Conservation (phyloP, 805 yeast species). For the Candida sphagnicola region DNA sequence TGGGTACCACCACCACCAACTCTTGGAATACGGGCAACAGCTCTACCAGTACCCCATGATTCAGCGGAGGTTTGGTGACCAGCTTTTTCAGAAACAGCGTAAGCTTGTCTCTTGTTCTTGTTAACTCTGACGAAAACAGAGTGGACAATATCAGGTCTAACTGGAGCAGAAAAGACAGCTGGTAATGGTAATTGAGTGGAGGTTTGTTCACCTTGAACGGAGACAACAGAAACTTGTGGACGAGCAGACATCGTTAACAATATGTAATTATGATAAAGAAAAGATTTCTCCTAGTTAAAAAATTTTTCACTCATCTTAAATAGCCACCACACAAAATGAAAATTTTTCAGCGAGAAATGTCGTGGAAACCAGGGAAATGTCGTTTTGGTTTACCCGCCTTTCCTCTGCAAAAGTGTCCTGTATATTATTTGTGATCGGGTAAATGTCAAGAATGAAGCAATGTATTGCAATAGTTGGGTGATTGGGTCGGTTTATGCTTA, state of each 20-base stretch:
- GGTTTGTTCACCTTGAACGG: constrained; percentile 84
- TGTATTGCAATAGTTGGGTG: too few relatives aligned
- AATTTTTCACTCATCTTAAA: constrained; percentile 10
- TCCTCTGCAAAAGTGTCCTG: too few relatives aligned
- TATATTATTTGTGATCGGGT: too few relatives aligned
- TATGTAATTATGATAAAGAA: constrained; percentile 18
- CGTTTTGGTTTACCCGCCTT: too few relatives aligned
- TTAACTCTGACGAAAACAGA: constrained; percentile 96
- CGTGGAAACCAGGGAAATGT: neutral
- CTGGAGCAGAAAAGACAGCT: constrained; percentile 99
- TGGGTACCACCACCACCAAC: constrained; percentile 99
- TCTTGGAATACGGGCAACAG: constrained; percentile 99
- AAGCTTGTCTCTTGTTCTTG: constrained; percentile 99
- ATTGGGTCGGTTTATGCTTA: too few relatives aligned
- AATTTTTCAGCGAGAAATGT: constrained; percentile 8
- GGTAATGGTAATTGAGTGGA: constrained; percentile 87
- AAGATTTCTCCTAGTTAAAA: constrained; percentile 8
- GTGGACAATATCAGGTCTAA: constrained; percentile 99
- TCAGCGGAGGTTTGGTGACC: constrained; percentile 99
- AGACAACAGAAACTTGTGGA: constrained; percentile 96
- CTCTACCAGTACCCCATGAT: constrained; percentile 99
- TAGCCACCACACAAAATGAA: constrained; percentile 5
- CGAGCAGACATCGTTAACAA: constrained; percentile 52
- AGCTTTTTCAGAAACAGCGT: constrained; percentile 98
- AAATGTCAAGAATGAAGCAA: too few relatives aligned